Evolutionary conservation across 1,139 yeast genomes (phyloP).

Genomic region (Diutina pseudorugosa): DNA sequence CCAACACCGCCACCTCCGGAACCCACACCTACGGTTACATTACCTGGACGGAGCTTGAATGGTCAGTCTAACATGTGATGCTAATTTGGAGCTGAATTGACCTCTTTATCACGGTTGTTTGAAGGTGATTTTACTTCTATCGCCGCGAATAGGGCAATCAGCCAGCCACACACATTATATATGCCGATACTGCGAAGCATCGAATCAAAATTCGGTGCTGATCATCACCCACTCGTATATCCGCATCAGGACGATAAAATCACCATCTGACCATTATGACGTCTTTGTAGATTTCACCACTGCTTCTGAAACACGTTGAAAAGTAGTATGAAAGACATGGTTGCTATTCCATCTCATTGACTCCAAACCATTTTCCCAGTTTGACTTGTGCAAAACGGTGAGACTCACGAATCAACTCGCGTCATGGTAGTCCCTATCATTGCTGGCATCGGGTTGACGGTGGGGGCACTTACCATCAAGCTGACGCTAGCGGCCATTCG

Average conservation of each 20-base stretch:
- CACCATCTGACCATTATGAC: no score
- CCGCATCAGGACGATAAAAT: not conserved
- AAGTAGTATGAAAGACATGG: no score
- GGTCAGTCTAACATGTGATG: not conserved
- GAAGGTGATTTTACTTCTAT: no score
- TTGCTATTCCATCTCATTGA: no score
- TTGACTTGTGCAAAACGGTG: not conserved
- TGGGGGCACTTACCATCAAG: constrained; percentile 39
- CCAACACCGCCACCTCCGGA: not conserved
- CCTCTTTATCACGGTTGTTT: no score
- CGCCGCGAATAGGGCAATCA: not conserved
- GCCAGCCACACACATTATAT: not conserved
- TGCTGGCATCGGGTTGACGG: constrained; percentile 44
- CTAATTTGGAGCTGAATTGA: not conserved
- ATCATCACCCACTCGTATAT: not conserved
- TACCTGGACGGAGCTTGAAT: not conserved
- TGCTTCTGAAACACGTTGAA: no score
- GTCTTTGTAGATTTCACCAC: no score
- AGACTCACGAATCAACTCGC: not conserved
- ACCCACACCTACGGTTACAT: not conserved
- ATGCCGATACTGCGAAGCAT: not conserved
- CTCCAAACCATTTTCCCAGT: no score
- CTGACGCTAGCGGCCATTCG: constrained; percentile 34
- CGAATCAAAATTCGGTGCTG: not conserved
- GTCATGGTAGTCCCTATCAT: constrained; percentile 41